Evolutionary conservation across 371 early-diverging fungal species (phyloP).

Genomic region (Mortierella sp.): DNA sequence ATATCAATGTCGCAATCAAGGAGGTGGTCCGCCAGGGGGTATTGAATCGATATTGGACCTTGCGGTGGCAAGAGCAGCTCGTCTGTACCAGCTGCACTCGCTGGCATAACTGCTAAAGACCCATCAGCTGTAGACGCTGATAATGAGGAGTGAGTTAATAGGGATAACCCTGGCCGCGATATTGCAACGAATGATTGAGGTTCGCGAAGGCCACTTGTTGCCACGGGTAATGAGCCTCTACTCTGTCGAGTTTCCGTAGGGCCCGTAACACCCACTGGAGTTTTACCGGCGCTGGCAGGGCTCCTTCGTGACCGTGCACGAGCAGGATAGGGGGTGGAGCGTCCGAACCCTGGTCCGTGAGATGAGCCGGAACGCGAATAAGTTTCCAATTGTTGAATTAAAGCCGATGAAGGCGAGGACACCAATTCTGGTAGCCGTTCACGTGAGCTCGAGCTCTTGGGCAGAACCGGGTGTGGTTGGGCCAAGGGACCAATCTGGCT

Average conservation of each 20-base stretch:
- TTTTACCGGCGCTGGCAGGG: too few relatives aligned
- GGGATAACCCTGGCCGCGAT: neutral
- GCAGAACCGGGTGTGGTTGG: neutral
- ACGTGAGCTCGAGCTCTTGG: neutral
- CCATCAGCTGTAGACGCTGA: neutral
- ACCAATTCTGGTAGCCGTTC: neutral
- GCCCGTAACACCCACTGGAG: neutral
- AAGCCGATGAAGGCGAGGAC: neutral
- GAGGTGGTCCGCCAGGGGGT: neutral
- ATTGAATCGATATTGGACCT: conserved; percentile 20
- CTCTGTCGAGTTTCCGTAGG: neutral
- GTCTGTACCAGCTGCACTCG: neutral
- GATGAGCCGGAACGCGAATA: neutral
- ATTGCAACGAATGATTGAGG: neutral
- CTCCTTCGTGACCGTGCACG: neutral
- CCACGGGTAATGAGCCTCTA: neutral
- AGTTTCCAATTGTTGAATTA: neutral
- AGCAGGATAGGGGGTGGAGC: neutral
- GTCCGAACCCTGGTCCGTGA: neutral
- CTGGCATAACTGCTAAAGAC: neutral
- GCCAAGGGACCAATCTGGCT: neutral
- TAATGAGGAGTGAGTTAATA: neutral
- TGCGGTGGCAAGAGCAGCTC: conserved; percentile 10
- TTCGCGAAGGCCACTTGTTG: neutral
- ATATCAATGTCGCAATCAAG: conserved; percentile 14